Base-by-base conservation (phyloP, 2,329 filamentous ascomycete species). In the Xylariaceae sp. region DNA sequence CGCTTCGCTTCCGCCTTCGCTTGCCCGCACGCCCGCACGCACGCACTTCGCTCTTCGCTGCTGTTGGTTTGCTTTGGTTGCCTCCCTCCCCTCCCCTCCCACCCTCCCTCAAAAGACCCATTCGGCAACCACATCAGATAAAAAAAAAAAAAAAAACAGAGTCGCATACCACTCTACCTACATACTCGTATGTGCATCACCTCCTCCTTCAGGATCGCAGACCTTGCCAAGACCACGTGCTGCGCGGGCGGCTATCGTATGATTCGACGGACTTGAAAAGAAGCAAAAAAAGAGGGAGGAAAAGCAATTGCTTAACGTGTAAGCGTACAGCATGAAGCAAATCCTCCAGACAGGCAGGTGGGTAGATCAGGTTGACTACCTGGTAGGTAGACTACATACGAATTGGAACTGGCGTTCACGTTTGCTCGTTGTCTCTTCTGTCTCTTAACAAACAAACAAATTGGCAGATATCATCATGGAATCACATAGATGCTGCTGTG, bases 61-160 rank as follows among this genome's bases (percentile, higher is more conserved):
- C 23, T 30, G 23, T 30, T 30, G 23, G 23, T 35, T 35, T 35
- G 4, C 3, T 17, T 52, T 17, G 8, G 8, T 15, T 5, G 23
- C 23, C 23, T 30, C 23, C 23, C 23, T 53, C 13, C 4, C 51
- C 5, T 53, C 11, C 42, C 23, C 42, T 11, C 5, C 11, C 42
- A 4, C 42, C 42, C 23, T 30, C n/a, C 11, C 9, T 45, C 42
- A 45, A 47, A 17, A 42, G 42, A 45, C 42, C 42, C 42, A 45
- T 55, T 57, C 59, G 56, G 56, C 35, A 58, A 52, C 59, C 49
- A 55, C 51, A 52, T 54, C 47, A 53, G 51, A 23, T 57, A 6
- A 23, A 42, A 42, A 30, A 23, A 23, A 23, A 23, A 18, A 18
- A 18, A 18, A 18, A 18, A 18, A 18, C 2, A 18, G 23, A 30